These are phyloP conservation scores for Geum urbanum DNA, from an alignment of 306 rosid genomes.

Conservation along the genomic window DNA sequence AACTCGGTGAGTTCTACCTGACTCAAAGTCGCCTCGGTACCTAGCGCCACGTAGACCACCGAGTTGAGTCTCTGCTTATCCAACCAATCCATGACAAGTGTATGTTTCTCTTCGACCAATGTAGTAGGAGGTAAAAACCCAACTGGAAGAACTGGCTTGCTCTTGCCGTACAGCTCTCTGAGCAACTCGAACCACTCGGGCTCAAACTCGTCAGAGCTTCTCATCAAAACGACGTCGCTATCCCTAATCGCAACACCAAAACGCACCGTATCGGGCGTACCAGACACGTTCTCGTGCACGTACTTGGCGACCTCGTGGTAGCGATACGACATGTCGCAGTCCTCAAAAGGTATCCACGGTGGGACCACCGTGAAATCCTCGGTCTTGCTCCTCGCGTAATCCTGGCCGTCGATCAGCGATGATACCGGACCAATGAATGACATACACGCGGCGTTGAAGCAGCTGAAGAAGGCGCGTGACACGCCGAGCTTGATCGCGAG, in stretches of 20 bases:
- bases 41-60: constrained; percentile 36
- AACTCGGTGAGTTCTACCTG: constrained; percentile 33
- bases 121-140: constrained; percentile 33
- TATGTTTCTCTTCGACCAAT: neutral
- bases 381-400: constrained; percentile 8
- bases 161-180: constrained; percentile 19
- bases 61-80: constrained; percentile 26
- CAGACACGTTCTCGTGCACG: constrained; percentile 10
- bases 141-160: constrained; percentile 31
- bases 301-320: constrained; percentile 27
- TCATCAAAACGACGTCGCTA: constrained; percentile 32
- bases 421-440: constrained; percentile 29
- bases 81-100: constrained; percentile 26
- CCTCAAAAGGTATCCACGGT: constrained; percentile 32
- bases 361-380: constrained; percentile 41
- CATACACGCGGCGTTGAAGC: constrained; percentile 37
- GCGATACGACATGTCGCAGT: constrained; percentile 21
- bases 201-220: constrained; percentile 37
- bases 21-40: constrained; percentile 35
- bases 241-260: constrained; percentile 22
- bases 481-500: constrained; percentile 31
- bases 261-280: constrained; percentile 29
- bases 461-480: constrained; percentile 31
- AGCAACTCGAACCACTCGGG: constrained; percentile 39
- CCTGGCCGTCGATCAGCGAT: constrained; percentile 16